Evolutionary conservation across 1,284 basidiomycete species (phyloP), one percentile per base, ranked within the genome.

Genomic region (Puccinia hordei): DNA sequence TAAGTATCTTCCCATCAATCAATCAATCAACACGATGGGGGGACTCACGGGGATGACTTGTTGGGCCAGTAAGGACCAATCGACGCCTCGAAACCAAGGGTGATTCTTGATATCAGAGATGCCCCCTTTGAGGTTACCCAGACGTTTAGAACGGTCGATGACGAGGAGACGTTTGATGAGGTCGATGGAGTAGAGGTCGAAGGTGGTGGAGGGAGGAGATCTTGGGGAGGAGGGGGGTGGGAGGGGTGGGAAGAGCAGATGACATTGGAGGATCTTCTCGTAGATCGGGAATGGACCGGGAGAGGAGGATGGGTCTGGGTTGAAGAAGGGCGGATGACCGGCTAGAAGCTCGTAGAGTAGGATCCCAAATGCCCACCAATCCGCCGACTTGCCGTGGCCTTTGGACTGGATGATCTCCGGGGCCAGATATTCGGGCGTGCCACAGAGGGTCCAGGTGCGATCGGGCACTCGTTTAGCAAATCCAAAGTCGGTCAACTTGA

Each of bases 301-400:
- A 8, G 41, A n/a, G 24, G 27, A 27, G 12, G 12, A 30, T 3
- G 22, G 4, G 35, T 66, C 74, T 19, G 44, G 53, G 49, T 51
- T 24, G 51, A 65, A 81, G 61, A 77, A 82, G 13, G 82, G 82
- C 24, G 82, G 81, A 66, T 24, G 73, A n/a, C 82, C 82, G 30
- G 71, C 86, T 17, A 88, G 83, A 87, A 88, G 87, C 82, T 88
- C 88, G 81, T 87, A 88, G 35, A 86, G 85, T 27, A 88, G 83
- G 27, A 88, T 87, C 65, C 88, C 88, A 24, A 88, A 82, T 3
- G 87, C 87, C 87, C 87, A 88, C 86, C 87, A 88, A 82, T 88
- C 87, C 13, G 87, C 88, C 0, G 88, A 87, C 83, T 87, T 87
- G 2, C 87, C 87, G 82, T 88, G 88, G 3, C 88, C 88, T 72